Conservation (phyloP, 2,329 filamentous ascomycete species). For the Verticillium tricorpus region DNA sequence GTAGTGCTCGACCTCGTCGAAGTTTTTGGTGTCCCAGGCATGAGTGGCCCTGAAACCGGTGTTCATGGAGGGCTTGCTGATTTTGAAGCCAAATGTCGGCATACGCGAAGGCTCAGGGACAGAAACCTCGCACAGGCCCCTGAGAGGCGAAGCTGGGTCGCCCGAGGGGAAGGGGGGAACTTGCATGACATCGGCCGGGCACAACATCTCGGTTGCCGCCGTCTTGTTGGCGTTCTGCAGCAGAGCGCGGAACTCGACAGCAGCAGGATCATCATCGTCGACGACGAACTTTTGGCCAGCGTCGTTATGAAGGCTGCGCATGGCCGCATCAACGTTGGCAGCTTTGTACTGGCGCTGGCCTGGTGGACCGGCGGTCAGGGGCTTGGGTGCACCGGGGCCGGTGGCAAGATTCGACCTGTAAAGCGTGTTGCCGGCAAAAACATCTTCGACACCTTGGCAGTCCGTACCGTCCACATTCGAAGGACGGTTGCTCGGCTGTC, state of each 20-base stretch:
- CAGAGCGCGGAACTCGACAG: constrained; percentile 15
- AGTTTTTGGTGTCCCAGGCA: constrained; percentile 23
- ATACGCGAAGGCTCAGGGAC: neutral
- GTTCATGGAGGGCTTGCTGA: neutral
- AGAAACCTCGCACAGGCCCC: constrained; percentile 1
- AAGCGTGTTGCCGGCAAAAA: neutral
- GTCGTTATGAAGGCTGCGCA: constrained; percentile 26
- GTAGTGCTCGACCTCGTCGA: constrained; percentile 21
- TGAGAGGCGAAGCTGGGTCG: neutral
- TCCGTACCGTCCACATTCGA: neutral
- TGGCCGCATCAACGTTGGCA: constrained; percentile 34
- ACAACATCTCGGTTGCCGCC: neutral
- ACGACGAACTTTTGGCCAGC: constrained; percentile 14
- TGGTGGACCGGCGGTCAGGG: constrained; percentile 50
- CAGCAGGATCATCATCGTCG: constrained; percentile 15
- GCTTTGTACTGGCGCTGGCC: constrained; percentile 46
- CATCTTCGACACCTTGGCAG: neutral
- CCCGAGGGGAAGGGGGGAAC: too few relatives aligned
- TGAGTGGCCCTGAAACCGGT: neutral
- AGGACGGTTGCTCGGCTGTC: neutral
- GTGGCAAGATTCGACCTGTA: constrained; percentile 20
- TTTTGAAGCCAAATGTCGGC: neutral
- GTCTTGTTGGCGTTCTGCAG: constrained; percentile 16
- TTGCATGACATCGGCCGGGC: neutral
- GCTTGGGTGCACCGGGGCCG: constrained; percentile 39